Base-by-base conservation (phyloP, 2,329 filamentous ascomycete species). In the Trichothecium sympodiale region DNA sequence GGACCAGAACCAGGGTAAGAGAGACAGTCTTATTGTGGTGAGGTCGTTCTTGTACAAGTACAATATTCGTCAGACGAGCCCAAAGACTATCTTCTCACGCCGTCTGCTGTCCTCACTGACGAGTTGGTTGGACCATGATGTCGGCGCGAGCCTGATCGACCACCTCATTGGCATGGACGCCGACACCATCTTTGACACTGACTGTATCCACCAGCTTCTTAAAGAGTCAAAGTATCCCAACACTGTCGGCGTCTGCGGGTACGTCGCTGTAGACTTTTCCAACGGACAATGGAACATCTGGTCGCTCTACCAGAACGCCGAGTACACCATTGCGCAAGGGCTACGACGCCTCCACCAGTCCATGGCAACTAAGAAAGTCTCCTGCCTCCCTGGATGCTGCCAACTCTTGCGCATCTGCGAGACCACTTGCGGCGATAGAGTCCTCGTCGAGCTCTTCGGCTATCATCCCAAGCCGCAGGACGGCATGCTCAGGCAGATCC, bases 1-100 rank as follows among this genome's bases (percentile, higher is more conserved):
- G 46, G 53, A 59, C 35, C 53, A 59, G 43, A 64, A 63, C 40
- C 57, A 60, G 36, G 60, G 60, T 31, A 65, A 64, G 46, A 51
- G 59, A 3, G 61, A 65, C 41, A 58, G 59, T 26, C 45, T 65
- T 29, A 61, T 61, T 30, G 49, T 63, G 8, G 46, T 54, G 25
- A 57, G 60, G 4, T 63, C 60, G 0, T 60, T 64, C 36, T 42
- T 63, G 8, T 55, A 60, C 45, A 57, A 63, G 40, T 65, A 56
- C 53, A 61, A 65, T 35, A 43, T 50, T 10, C 57, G 61, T n/a
- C 43, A 46, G 28, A 44, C 47, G 33, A 53, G 51, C 25, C 51
- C 55, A 7, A 45, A 50, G 18, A 54, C 55, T 25, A 55, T 61
- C 37, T 62, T 64, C 42, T 54, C 48, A 13, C 48, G 51, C 12